Conservation (phyloP, 139 green algal genomes). For the Chlorella sp. region DNA sequence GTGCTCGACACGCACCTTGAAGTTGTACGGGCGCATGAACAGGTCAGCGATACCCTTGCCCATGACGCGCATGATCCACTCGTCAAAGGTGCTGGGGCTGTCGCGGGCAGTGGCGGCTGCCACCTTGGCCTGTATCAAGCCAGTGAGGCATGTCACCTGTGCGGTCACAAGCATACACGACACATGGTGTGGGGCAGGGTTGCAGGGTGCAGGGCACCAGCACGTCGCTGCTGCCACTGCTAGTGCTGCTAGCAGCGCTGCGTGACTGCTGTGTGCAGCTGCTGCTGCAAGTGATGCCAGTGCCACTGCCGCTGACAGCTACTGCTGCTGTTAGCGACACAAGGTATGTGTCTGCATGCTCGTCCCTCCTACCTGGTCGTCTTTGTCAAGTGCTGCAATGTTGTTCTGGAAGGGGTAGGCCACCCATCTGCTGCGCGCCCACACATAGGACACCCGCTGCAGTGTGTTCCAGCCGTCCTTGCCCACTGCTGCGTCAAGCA, state of each 20-base stretch:
- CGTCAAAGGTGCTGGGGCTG: constrained; percentile 84
- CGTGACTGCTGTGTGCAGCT: too few species aligned
- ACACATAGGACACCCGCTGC: constrained; percentile 82
- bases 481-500: constrained; percentile 32
- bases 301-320: too few species aligned
- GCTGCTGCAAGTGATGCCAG: too few species aligned
- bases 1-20: constrained; percentile 83
- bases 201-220: too few species aligned
- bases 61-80: constrained; percentile 90
- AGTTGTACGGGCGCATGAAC: constrained; percentile 96
- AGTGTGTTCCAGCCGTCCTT: constrained; percentile 75
- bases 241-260: too few species aligned
- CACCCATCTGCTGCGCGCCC: constrained; percentile 77
- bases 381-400: constrained; percentile 73
- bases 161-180: too few species aligned
- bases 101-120: constrained; percentile 48
- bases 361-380: constrained; percentile 63
- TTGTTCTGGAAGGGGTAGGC: constrained; percentile 95
- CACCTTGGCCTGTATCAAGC: constrained; percentile 81
- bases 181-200: too few species aligned
- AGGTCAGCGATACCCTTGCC: constrained; percentile 81
- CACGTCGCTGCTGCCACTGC: too few species aligned
- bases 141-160: constrained; percentile 70
- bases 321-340: too few species aligned
- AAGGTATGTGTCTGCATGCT: too few species aligned